Evolutionary conservation across 2,329 filamentous ascomycete species (phyloP).

Genomic region (Fusarium duplospermum): DNA sequence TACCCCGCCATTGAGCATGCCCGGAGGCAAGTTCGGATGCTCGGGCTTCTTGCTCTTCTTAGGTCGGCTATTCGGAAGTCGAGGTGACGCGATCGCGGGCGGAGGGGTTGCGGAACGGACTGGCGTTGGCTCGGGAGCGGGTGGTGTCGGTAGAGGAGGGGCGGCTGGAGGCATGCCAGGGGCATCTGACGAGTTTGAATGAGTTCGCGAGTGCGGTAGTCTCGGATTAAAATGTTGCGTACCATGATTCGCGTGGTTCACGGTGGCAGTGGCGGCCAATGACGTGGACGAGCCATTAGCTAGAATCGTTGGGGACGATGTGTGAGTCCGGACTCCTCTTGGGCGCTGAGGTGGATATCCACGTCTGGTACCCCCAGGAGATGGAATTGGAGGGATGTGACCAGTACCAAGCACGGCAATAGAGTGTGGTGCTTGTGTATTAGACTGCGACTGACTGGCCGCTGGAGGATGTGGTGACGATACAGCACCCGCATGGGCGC

Average conservation of each 20-base stretch:
- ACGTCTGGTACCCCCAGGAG: slow-evolving; percentile 76
- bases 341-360: slow-evolving; percentile 68
- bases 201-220: slow-evolving; percentile 65
- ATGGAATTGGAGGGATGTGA: slow-evolving; percentile 83
- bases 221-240: slow-evolving; percentile 52
- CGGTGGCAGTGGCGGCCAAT: slow-evolving; percentile 46
- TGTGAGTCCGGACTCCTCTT: slow-evolving; percentile 76
- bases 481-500: slow-evolving; percentile 54
- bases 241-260: slow-evolving; percentile 51
- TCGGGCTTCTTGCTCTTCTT: slow-evolving; percentile 68
- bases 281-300: slow-evolving; percentile 57
- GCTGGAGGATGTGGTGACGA: slow-evolving; percentile 56
- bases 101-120: slow-evolving; percentile 66
- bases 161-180: slow-evolving; percentile 58
- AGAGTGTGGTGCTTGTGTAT: slow-evolving; percentile 62
- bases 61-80: slow-evolving; percentile 55
- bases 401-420: slow-evolving; percentile 86
- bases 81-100: slow-evolving; percentile 61
- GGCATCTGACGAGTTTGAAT: slow-evolving; percentile 69
- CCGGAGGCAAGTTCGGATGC: slow-evolving; percentile 64
- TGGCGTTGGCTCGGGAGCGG: slow-evolving; percentile 60
- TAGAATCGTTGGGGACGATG: slow-evolving; percentile 81
- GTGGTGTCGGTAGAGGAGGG: slow-evolving; percentile 63
- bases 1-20: slow-evolving; percentile 82
- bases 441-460: slow-evolving; percentile 52